Evolutionary conservation across 768 basidiomycete species (phyloP).

Genomic region (Lactarius sp.): DNA sequence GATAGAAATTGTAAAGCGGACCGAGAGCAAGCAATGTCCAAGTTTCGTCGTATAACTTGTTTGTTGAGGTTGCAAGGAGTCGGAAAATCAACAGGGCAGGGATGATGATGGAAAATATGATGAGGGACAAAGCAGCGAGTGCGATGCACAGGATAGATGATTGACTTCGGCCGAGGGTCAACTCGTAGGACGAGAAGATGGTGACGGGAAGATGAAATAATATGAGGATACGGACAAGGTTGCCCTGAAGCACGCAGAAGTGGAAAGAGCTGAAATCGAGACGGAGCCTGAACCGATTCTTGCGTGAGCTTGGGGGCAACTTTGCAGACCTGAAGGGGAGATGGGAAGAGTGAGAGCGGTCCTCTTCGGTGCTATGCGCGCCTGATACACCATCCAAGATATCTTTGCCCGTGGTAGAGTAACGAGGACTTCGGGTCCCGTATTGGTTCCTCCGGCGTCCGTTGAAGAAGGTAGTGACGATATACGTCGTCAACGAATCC

Average conservation of each 20-base stretch:
- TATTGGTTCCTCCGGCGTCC: conserved; percentile 32
- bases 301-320: conserved; percentile 35
- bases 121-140: conserved; percentile 79
- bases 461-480: conserved; percentile 30
- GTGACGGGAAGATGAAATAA: conserved; percentile 95
- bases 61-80: conserved; percentile 75
- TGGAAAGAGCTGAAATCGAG: conserved; percentile 74
- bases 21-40: conserved; percentile 86
- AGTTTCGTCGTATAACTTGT: conserved; percentile 93
- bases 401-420: conserved; percentile 49
- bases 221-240: conserved; percentile 84
- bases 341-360: conserved; percentile 43
- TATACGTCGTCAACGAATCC: conserved; percentile 49
- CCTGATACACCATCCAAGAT: conserved; percentile 36
- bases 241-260: conserved; percentile 77
- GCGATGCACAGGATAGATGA: conserved; percentile 59
- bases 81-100: conserved; percentile 72
- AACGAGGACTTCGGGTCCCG: conserved; percentile 37
- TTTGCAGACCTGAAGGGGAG: conserved; percentile 37
- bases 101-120: conserved; percentile 69
- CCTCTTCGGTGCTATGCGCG: conserved; percentile 42
- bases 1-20: conserved; percentile 92
- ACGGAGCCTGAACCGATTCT: conserved; percentile 51
- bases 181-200: conserved; percentile 85
- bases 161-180: conserved; percentile 51